Conservation (phyloP, 2,329 filamentous ascomycete species). For the Seiridium cupressi region DNA sequence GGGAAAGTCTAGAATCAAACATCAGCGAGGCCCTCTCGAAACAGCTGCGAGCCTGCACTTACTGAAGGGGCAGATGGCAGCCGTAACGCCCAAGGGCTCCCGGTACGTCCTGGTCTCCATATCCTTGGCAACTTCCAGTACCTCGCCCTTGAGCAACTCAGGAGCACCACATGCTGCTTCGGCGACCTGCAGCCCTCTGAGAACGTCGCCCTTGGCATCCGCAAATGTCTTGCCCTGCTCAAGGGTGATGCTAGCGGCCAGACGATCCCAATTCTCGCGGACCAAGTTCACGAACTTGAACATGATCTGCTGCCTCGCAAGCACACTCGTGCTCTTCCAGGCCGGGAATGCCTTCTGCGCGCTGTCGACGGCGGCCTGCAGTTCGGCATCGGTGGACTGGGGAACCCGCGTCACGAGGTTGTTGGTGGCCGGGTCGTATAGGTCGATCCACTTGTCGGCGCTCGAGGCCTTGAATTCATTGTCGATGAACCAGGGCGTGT, state of each 20-base stretch:
- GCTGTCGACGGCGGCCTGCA: conserved; percentile 72
- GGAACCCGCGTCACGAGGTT: conserved; percentile 81
- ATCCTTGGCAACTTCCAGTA: conserved; percentile 82
- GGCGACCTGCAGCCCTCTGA: conserved; percentile 79
- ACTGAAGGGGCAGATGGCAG: conserved; percentile 87
- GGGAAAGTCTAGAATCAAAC: conserved; percentile 65
- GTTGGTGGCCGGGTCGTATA: conserved; percentile 82
- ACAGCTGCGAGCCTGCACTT: conserved; percentile 29
- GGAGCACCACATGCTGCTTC: conserved; percentile 80
- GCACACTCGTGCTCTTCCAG: conserved; percentile 71
- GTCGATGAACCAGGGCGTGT: conserved; percentile 81
- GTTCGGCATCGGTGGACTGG: conserved; percentile 75
- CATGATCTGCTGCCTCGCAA: conserved; percentile 80
- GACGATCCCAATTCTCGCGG: conserved; percentile 79
- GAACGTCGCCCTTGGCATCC: conserved; percentile 78
- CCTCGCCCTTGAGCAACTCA: conserved; percentile 78
- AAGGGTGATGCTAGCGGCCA: conserved; percentile 81
- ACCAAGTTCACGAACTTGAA: conserved; percentile 81
- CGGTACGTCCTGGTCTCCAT: conserved; percentile 85
- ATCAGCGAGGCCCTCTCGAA: conserved; percentile 1
- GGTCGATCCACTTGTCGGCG: conserved; percentile 71
- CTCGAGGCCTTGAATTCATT: conserved; percentile 72
- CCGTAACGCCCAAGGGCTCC: conserved; percentile 78
- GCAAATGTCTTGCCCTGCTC: conserved; percentile 89
- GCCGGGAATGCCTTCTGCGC: conserved; percentile 72